Percentiles rank a stretch among this genome's conserved stretches.
phyloP scores from a whole-genome alignment of 768 basidiomycete species.

The Phylloporus scabripes region DNA sequence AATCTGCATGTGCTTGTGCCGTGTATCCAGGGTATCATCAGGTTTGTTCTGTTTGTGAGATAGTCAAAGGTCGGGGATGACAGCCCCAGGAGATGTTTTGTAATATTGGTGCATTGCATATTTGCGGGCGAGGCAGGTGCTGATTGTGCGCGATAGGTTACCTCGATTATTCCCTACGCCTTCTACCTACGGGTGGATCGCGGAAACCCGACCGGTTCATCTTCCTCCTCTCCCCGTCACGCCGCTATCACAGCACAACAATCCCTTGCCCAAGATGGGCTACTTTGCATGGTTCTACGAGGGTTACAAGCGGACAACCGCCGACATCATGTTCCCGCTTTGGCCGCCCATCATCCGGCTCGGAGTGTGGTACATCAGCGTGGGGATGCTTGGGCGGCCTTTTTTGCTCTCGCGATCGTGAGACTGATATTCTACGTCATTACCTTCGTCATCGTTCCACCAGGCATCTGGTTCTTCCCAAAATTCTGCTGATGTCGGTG shows the following conservation, averaged over 20 bases:
- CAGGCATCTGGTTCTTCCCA: slow-evolving; percentile 99
- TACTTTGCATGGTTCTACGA: slow-evolving; percentile 99
- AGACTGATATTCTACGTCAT: slow-evolving; percentile 91
- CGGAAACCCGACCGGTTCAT: slow-evolving; percentile 44
- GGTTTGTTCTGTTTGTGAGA: no score
- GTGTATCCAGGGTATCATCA: no score
- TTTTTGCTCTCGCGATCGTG: slow-evolving; percentile 87
- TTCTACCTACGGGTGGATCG: slow-evolving; percentile 93
- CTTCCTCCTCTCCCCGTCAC: slow-evolving; percentile 71
- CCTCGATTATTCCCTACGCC: slow-evolving; percentile 69
- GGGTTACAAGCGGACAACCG: slow-evolving; percentile 89
- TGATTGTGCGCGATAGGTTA: slow-evolving; percentile 31
- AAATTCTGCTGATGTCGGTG: slow-evolving; percentile 94
- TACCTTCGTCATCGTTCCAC: slow-evolving; percentile 78
- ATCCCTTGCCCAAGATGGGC: slow-evolving; percentile 64
- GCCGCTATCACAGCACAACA: slow-evolving; percentile 68
- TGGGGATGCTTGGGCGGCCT: slow-evolving; percentile 84
- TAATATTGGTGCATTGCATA: no score
- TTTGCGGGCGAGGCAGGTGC: no score
- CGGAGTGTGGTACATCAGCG: slow-evolving; percentile 93
- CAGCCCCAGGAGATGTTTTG: no score
- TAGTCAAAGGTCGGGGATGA: no score
- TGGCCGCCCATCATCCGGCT: slow-evolving; percentile 93
- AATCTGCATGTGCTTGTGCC: no score
- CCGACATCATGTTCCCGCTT: slow-evolving; percentile 97